phyloP scores from a whole-genome alignment of 169 alveolate species.

The Besnoitia besnoiti region DNA sequence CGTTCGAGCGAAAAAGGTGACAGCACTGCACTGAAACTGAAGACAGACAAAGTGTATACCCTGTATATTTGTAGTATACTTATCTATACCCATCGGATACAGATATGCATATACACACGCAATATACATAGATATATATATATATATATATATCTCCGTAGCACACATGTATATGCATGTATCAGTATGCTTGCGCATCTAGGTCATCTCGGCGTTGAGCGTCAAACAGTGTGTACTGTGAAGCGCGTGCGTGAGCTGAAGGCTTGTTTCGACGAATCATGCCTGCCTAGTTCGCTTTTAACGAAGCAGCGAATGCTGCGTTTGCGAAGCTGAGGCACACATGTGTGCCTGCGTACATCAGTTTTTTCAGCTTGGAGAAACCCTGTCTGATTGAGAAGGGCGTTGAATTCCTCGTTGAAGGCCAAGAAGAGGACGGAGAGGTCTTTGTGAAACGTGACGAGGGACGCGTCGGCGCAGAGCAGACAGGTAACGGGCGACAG shows the following conservation, averaged over 20 bases:
- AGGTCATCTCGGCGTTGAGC: too few species aligned
- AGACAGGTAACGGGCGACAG: neutral
- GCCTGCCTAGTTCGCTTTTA: neutral
- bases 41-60: too few species aligned
- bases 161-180: too few species aligned
- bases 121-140: neutral
- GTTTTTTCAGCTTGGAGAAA: neutral
- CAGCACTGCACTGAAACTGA: too few species aligned
- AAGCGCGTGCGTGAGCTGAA: neutral
- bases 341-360: neutral
- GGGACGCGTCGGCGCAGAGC: neutral
- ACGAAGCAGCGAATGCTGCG: neutral
- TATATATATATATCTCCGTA: neutral
- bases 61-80: too few species aligned
- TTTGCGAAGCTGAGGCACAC: too few species aligned
- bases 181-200: too few species aligned
- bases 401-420: neutral
- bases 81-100: neutral
- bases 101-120: neutral
- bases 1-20: too few species aligned
- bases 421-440: conserved; percentile 20
- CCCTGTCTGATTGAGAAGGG: neutral
- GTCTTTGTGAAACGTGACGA: neutral
- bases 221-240: too few species aligned
- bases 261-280: neutral